Percentiles rank a stretch among this genome's conserved stretches.
These are phyloP conservation scores for Aspergillus novoparasiticus DNA, from an alignment of 2,329 filamentous ascomycete species.

Conservation along the genomic window DNA sequence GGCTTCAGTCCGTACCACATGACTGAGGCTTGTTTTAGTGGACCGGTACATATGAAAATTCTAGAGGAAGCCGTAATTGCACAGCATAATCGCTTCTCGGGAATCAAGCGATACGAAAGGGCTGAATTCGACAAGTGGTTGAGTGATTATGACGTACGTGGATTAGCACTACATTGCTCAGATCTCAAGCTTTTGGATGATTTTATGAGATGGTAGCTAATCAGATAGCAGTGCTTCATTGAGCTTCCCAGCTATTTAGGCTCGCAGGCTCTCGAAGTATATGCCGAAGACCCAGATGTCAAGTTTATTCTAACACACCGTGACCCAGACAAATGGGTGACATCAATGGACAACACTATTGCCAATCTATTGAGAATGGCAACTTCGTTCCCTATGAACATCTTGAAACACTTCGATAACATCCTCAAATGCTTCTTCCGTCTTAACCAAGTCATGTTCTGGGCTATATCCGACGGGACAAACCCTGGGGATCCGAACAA, in stretches of 20 bases:
- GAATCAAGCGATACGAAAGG: constrained; percentile 16
- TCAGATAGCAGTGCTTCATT: constrained; percentile 18
- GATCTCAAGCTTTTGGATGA: neutral
- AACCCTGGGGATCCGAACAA: constrained; percentile 19
- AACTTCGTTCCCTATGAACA: constrained; percentile 19
- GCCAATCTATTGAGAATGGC: constrained; percentile 8
- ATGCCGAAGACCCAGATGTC: constrained; percentile 25
- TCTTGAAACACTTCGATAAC: constrained; percentile 25
- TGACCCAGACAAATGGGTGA: constrained; percentile 25
- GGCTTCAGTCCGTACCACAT: constrained; percentile 28
- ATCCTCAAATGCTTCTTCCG: constrained; percentile 19
- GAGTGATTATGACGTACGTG: constrained; percentile 21
- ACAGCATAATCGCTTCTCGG: constrained; percentile 22
- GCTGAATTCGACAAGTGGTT: constrained; percentile 26
- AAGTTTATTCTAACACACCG: constrained; percentile 31
- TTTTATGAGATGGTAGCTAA: neutral
- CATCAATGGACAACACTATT: constrained; percentile 24
- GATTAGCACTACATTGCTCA: too few relatives aligned
- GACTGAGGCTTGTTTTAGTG: constrained; percentile 16
- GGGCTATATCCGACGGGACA: constrained; percentile 13
- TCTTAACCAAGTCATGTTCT: constrained; percentile 15
- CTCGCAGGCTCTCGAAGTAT: constrained; percentile 17
- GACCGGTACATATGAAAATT: constrained; percentile 17
- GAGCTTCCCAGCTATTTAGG: constrained; percentile 26
- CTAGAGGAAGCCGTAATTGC: constrained; percentile 22